Conservation (phyloP, 306 rosid species). For the Citrullus colocynthis region DNA sequence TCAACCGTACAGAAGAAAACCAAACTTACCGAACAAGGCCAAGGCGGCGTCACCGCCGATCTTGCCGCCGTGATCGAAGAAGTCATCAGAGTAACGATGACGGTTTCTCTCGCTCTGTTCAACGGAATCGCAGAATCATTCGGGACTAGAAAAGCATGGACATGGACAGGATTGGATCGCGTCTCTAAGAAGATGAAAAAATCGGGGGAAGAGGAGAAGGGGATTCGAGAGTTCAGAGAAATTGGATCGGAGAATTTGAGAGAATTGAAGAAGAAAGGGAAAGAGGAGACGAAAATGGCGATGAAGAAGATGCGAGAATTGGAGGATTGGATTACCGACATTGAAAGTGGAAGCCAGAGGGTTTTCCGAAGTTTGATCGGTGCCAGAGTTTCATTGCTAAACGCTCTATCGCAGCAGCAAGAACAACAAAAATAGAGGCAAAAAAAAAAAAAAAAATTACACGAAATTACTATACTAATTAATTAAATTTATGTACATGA, state of each 20-base stretch:
- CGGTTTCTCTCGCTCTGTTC: constrained; percentile 46
- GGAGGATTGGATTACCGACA: constrained; percentile 30
- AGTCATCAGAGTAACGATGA: constrained; percentile 35
- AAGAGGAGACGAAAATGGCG: constrained; percentile 31
- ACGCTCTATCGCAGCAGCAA: constrained; percentile 31
- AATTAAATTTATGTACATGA: not conserved
- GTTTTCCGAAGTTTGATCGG: constrained; percentile 62
- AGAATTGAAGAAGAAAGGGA: constrained; percentile 37
- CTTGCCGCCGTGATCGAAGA: constrained; percentile 33
- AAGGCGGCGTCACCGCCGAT: constrained; percentile 36
- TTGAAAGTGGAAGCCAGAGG: constrained; percentile 36
- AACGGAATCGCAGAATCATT: constrained; percentile 39
- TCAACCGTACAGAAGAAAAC: constrained; percentile 11
- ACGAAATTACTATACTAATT: not conserved
- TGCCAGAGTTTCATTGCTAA: constrained; percentile 55
- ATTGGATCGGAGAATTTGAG: constrained; percentile 13
- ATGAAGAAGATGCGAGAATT: constrained; percentile 56
- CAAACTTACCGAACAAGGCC: not conserved
- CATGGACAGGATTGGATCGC: constrained; percentile 25
- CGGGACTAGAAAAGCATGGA: constrained; percentile 14
- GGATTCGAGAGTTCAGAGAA: constrained; percentile 31
- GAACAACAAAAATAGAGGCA: not conserved
- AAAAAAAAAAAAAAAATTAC: not conserved
- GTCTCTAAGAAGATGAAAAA: constrained; percentile 17
- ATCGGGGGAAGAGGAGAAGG: constrained; percentile 8